A percentile compares a stretch with the other conserved stretches of the same genome.
Conservation (phyloP, 345 rosid genomes). For the Bretschneidera sinensis region DNA sequence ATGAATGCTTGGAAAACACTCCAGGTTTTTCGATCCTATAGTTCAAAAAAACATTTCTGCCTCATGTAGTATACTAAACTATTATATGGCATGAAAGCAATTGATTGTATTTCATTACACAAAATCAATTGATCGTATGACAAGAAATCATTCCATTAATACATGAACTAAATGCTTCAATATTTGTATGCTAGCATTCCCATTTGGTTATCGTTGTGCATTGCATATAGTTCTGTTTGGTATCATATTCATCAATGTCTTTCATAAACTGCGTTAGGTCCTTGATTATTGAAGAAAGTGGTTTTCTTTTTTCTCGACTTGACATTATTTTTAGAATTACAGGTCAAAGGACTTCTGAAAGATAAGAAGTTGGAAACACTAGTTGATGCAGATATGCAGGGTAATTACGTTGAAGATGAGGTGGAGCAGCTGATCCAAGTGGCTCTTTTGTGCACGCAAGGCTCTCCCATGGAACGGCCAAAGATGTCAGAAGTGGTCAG, state of each 20-base stretch:
- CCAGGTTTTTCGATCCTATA: no score
- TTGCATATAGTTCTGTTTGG: not conserved
- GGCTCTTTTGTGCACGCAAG: slow-evolving; percentile 80
- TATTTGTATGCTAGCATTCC: no score
- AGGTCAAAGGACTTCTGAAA: slow-evolving; percentile 92
- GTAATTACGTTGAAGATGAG: slow-evolving; percentile 54
- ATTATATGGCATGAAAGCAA: no score
- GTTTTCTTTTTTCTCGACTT: no score
- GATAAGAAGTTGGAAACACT: slow-evolving; percentile 68
- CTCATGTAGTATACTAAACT: no score
- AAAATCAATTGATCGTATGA: not conserved
- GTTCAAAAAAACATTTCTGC: no score
- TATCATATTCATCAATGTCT: no score
- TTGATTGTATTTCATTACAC: no score
- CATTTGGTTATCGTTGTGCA: not conserved
- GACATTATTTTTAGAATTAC: not conserved
- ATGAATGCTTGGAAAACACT: no score
- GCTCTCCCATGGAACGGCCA: slow-evolving; percentile 76
- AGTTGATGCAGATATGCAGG: slow-evolving; percentile 63
- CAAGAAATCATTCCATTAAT: not conserved
- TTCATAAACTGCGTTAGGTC: not conserved
- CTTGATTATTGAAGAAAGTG: not conserved
- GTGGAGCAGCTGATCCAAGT: slow-evolving; percentile 83
- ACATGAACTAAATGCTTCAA: not conserved
- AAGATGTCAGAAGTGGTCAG: slow-evolving; percentile 93